These are phyloP conservation scores for Persicaria tinctoria DNA, from an alignment of 148 eudicot genomes.

Conservation along the genomic window DNA sequence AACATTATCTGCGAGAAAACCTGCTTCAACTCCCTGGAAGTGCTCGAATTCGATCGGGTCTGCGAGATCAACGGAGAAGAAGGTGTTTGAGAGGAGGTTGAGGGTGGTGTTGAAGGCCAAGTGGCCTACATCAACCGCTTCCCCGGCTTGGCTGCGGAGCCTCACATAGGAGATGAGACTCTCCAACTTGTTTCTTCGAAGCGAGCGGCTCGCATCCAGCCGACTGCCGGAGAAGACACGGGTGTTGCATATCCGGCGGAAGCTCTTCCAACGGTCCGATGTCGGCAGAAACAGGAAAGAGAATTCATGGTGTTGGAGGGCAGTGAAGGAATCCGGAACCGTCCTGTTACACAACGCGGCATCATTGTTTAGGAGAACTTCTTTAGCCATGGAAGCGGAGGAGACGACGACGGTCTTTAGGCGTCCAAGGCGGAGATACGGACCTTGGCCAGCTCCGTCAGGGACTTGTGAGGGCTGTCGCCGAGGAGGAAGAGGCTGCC, in stretches of 20 bases:
- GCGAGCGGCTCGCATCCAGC: not conserved
- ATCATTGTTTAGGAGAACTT: slow-evolving; percentile 49
- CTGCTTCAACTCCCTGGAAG: slow-evolving; percentile 2
- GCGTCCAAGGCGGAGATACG: slow-evolving; percentile 30
- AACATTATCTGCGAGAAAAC: slow-evolving; percentile 11
- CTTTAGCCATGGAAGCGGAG: slow-evolving; percentile 34
- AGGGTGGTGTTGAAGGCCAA: slow-evolving; percentile 13
- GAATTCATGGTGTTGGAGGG: slow-evolving; percentile 23
- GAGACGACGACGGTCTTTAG: slow-evolving; percentile 34
- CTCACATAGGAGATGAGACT: too few relatives aligned
- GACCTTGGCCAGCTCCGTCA: slow-evolving; percentile 31
- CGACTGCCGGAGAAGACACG: not conserved
- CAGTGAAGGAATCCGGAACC: slow-evolving; percentile 24
- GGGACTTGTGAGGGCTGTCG: slow-evolving; percentile 36
- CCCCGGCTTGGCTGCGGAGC: not conserved
- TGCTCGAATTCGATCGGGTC: slow-evolving; percentile 4
- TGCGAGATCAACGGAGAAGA: slow-evolving; percentile 21
- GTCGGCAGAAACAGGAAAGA: slow-evolving; percentile 20
- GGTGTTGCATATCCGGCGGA: slow-evolving; percentile 25
- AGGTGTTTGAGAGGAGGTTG: slow-evolving; percentile 20
- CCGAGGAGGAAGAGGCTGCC: slow-evolving; percentile 48
- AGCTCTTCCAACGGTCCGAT: slow-evolving; percentile 27
- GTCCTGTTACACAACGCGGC: slow-evolving; percentile 24
- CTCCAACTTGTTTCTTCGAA: not conserved
- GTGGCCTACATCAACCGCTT: not conserved